Conservation (phyloP, 2,329 filamentous ascomycete genomes). For the Colletotrichum godetiae region DNA sequence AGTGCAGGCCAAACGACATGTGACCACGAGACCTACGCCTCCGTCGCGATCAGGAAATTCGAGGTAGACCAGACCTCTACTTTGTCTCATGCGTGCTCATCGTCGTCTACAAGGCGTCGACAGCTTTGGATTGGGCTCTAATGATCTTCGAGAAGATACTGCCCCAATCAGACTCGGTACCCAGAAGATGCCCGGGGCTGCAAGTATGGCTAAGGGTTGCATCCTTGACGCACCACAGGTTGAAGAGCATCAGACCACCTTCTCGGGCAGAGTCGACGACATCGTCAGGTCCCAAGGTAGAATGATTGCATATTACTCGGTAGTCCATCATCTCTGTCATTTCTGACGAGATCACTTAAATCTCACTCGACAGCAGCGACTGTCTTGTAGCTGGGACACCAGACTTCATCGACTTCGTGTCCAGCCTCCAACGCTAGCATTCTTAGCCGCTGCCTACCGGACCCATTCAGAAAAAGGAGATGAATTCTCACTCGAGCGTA, state of each 20-base stretch:
- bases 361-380: slow-evolving; percentile 4
- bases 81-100: background rate
- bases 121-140: background rate
- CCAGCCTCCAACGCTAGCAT: background rate
- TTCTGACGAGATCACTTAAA: slow-evolving; percentile 25
- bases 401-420: background rate
- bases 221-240: background rate
- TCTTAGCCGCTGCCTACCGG: background rate
- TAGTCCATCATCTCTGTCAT: slow-evolving; percentile 16
- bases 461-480: background rate
- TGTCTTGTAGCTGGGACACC: background rate
- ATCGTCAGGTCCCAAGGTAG: background rate
- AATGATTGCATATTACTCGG: background rate
- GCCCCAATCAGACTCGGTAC: background rate
- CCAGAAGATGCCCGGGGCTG: background rate
- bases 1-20: slow-evolving; percentile 12
- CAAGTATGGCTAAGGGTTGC: background rate
- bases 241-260: background rate
- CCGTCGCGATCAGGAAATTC: background rate
- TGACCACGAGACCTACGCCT: background rate
- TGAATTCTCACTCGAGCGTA: background rate
- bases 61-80: background rate
- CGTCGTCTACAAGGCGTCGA: background rate
- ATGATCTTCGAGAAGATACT: background rate
- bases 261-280: background rate